Evolutionary conservation across 2,329 filamentous ascomycete genomes (phyloP).

Genomic region (Onygenales sp.): DNA sequence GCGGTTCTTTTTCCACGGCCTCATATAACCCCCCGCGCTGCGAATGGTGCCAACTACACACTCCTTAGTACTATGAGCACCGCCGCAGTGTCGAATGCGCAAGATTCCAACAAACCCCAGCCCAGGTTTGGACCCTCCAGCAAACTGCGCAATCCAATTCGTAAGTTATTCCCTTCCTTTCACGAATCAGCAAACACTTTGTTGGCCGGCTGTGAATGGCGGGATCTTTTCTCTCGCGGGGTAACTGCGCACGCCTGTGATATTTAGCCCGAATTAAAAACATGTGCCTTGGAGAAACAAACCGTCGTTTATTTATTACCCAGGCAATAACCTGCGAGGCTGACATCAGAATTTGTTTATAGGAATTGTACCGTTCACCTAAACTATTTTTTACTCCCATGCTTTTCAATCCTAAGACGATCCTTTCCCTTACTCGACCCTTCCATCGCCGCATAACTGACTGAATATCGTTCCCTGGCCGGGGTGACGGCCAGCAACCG

Average conservation of each 20-base stretch:
- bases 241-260: too few relatives aligned
- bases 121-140: not conserved
- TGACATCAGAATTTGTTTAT: not conserved
- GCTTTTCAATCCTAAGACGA: not conserved
- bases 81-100: not conserved
- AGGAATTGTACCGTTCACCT: not conserved
- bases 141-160: not conserved
- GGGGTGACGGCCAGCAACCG: constrained; percentile 57
- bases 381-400: constrained; percentile 1
- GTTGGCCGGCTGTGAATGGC: not conserved
- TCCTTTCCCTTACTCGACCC: not conserved
- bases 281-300: not conserved
- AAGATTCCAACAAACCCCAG: not conserved
- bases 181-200: not conserved
- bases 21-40: not conserved
- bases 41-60: not conserved
- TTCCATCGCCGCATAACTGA: not conserved
- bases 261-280: not conserved
- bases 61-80: not conserved
- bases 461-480: constrained; percentile 44
- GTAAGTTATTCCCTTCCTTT: not conserved
- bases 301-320: not conserved
- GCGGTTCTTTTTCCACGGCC: too few relatives aligned
- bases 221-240: too few relatives aligned
- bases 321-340: not conserved